phyloP scores from a whole-genome alignment of 306 rosid genomes.

The Erythrophleum fordii region DNA sequence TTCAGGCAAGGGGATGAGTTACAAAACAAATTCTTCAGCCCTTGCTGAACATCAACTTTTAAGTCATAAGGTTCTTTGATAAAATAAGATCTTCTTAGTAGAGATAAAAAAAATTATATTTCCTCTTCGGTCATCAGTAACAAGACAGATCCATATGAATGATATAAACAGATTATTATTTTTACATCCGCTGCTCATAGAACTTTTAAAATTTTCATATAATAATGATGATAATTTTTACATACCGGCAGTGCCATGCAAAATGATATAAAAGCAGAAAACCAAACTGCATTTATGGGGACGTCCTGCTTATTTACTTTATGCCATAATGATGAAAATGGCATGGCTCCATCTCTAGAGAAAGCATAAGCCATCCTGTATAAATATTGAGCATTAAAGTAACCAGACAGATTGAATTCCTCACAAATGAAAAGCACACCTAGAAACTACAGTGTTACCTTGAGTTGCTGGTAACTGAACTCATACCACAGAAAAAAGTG shows the following conservation, averaged over 20 bases:
- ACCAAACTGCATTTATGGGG: conserved; percentile 91
- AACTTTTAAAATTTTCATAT: not conserved
- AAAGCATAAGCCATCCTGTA: conserved; percentile 93
- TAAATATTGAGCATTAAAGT: conserved; percentile 34
- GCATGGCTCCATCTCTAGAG: conserved; percentile 99
- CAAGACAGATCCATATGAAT: not conserved
- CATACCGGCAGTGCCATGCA: conserved; percentile 89
- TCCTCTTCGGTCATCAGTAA: not conserved
- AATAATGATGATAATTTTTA: conserved; percentile 26
- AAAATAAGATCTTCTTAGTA: not conserved
- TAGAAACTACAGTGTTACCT: conserved; percentile 54
- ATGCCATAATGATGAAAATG: conserved; percentile 87
- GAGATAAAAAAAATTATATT: not conserved
- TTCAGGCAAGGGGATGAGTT: not conserved
- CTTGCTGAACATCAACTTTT: not conserved
- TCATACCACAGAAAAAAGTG: conserved; percentile 96
- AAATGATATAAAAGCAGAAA: conserved; percentile 76
- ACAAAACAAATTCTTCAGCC: not conserved
- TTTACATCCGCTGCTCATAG: not conserved
- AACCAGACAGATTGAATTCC: conserved; percentile 17
- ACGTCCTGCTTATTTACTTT: conserved; percentile 82
- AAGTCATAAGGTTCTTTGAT: not conserved
- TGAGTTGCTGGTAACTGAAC: conserved; percentile 96
- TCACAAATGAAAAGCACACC: conserved; percentile 1
- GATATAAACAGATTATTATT: not conserved